These are phyloP conservation scores for Mycothermus thermophilus DNA, from an alignment of 495 filamentous ascomycete species.

Conservation along the genomic window DNA sequence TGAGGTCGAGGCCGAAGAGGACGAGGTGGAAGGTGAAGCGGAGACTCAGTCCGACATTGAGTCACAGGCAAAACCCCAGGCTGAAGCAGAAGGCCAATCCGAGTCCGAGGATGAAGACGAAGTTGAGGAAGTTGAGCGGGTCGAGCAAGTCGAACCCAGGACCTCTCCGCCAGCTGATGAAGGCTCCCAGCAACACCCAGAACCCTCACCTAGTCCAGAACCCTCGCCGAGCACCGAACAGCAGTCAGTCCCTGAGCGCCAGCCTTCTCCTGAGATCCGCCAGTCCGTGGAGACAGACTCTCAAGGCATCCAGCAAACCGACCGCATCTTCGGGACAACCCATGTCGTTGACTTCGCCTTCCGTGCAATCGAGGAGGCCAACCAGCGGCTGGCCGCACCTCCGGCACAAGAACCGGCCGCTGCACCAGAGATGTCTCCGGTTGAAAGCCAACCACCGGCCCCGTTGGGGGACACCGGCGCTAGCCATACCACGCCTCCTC, in stretches of 20 bases:
- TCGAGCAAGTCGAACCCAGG: no score
- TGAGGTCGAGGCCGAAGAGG: not conserved
- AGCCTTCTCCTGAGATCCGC: not conserved
- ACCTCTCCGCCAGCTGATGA: no score
- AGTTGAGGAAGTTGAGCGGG: no score
- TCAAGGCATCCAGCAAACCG: not conserved
- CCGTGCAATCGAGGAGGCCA: not conserved
- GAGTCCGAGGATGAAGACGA: no score
- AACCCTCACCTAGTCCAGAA: no score
- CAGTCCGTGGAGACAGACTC: not conserved
- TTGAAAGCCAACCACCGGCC: not conserved
- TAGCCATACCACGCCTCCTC: not conserved
- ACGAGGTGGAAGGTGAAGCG: not conserved
- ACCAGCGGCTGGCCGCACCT: not conserved
- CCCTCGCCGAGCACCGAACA: not conserved
- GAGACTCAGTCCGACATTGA: not conserved
- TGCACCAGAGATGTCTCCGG: not conserved
- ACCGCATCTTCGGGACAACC: not conserved
- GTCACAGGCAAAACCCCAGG: no score
- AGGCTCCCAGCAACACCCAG: no score
- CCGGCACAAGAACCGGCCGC: not conserved
- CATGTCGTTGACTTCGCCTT: conserved; percentile 12
- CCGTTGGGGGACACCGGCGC: not conserved
- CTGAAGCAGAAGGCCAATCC: no score
- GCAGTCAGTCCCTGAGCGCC: not conserved